These are phyloP conservation scores for Calocybe gambosa DNA, from an alignment of 1,284 basidiomycete genomes.

Conservation along the genomic window DNA sequence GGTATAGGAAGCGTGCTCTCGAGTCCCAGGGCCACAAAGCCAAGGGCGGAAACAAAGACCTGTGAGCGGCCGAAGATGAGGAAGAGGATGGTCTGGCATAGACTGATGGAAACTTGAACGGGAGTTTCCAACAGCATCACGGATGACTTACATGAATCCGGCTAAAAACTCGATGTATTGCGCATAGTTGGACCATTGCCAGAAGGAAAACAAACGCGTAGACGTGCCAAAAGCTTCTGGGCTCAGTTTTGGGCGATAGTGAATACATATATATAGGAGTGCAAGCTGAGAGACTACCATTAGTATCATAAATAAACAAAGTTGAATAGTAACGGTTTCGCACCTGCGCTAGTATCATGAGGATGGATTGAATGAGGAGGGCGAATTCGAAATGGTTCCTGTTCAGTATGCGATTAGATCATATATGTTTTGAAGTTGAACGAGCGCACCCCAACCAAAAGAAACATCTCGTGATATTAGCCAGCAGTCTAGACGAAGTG, in stretches of 20 bases:
- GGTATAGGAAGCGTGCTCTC: conserved; percentile 82
- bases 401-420: neutral
- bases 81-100: conserved; percentile 65
- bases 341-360: conserved; percentile 80
- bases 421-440: neutral
- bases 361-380: conserved; percentile 68
- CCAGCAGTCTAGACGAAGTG: conserved; percentile 48
- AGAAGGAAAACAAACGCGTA: conserved; percentile 70
- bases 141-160: conserved; percentile 57
- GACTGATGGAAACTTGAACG: conserved; percentile 32
- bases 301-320: neutral
- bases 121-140: conserved; percentile 9
- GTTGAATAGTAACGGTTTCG: conserved; percentile 16
- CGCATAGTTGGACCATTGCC: conserved; percentile 78
- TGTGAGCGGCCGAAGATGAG: conserved; percentile 67
- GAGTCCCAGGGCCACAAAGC: conserved; percentile 73
- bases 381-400: conserved; percentile 70
- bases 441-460: conserved; percentile 68
- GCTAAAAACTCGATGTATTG: conserved; percentile 81
- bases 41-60: conserved; percentile 61
- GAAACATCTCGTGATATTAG: conserved; percentile 81
- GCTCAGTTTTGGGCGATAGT: conserved; percentile 53
- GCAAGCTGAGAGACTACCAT: conserved; percentile 42
- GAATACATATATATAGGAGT: conserved; percentile 73
- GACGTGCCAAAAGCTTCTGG: conserved; percentile 56